Conservation (phyloP, 495 filamentous ascomycete species). For the Neurospora cerealis region DNA sequence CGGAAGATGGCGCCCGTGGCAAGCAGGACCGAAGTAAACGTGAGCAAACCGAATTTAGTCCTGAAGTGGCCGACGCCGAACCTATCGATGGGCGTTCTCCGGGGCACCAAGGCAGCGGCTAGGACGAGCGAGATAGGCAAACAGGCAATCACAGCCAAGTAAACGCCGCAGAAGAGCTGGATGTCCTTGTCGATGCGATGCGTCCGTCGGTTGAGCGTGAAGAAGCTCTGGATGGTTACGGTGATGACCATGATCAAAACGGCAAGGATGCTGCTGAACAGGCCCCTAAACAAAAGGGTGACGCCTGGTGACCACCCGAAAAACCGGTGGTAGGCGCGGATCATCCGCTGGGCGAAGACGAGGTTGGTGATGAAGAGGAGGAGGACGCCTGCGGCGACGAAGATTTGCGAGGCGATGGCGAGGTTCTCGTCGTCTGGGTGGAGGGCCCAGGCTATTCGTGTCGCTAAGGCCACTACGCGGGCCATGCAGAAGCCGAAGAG, state of each 20-base stretch:
- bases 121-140: conserved; percentile 58
- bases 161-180: conserved; percentile 57
- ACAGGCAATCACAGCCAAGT: conserved; percentile 61
- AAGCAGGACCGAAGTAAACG: conserved; percentile 44
- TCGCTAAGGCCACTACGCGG: conserved; percentile 49
- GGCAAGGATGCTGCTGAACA: conserved; percentile 52
- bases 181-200: conserved; percentile 47
- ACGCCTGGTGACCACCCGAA: conserved; percentile 55
- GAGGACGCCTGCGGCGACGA: conserved; percentile 67
- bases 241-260: conserved; percentile 63
- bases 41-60: conserved; percentile 55
- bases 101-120: conserved; percentile 40
- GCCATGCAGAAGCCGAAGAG: conserved; percentile 75
- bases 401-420: conserved; percentile 62
- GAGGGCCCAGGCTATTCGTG: conserved; percentile 54
- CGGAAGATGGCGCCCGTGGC: conserved; percentile 65
- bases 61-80: conserved; percentile 62
- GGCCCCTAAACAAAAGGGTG: conserved; percentile 37
- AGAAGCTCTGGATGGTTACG: conserved; percentile 52
- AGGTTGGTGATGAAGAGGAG: conserved; percentile 77
- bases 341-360: conserved; percentile 65
- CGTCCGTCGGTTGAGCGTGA: conserved; percentile 46
- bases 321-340: conserved; percentile 61
- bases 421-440: conserved; percentile 38
- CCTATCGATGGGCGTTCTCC: conserved; percentile 45